phyloP scores from a whole-genome alignment of 805 yeast species.

The Starmerella bombicola region DNA sequence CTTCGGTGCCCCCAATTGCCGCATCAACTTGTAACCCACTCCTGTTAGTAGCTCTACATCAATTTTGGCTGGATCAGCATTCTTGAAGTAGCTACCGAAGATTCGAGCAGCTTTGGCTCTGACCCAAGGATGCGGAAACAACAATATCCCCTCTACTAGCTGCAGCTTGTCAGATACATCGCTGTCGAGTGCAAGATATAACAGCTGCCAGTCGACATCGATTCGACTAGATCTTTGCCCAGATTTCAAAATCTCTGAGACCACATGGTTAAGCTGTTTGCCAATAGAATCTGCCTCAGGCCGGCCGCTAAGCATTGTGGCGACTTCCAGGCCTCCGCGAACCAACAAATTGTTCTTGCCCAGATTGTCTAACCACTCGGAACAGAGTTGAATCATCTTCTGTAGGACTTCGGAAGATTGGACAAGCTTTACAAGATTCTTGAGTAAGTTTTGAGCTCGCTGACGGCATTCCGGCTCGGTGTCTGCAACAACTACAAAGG shows the following conservation, averaged over 20 bases:
- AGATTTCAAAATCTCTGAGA: conserved; percentile 1
- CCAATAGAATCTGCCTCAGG: conserved; percentile 1
- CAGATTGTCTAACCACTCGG: conserved; percentile 16
- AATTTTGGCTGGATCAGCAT: conserved; percentile 34
- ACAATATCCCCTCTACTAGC: conserved; percentile 39
- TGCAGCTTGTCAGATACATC: conserved; percentile 27
- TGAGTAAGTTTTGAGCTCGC: conserved; percentile 52
- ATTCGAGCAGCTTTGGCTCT: conserved; percentile 55
- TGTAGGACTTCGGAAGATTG: background rate
- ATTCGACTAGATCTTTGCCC: conserved; percentile 1
- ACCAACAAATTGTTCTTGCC: conserved; percentile 15
- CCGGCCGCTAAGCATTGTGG: conserved; percentile 6
- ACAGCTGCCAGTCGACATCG: conserved; percentile 57
- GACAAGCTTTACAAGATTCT: background rate
- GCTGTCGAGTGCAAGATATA: conserved; percentile 51
- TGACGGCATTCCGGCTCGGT: conserved; percentile 69
- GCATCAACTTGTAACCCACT: conserved; percentile 52
- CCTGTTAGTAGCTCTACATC: conserved; percentile 36
- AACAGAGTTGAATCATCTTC: conserved; percentile 14
- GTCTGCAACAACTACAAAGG: conserved; percentile 67
- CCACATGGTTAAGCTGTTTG: background rate
- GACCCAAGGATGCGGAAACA: conserved; percentile 90
- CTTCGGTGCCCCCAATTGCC: conserved; percentile 72
- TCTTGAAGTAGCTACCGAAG: conserved; percentile 39
- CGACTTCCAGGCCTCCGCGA: conserved; percentile 22